Base-by-base conservation (phyloP, 116 monocot species). In the Phalaenopsis hybrid region DNA sequence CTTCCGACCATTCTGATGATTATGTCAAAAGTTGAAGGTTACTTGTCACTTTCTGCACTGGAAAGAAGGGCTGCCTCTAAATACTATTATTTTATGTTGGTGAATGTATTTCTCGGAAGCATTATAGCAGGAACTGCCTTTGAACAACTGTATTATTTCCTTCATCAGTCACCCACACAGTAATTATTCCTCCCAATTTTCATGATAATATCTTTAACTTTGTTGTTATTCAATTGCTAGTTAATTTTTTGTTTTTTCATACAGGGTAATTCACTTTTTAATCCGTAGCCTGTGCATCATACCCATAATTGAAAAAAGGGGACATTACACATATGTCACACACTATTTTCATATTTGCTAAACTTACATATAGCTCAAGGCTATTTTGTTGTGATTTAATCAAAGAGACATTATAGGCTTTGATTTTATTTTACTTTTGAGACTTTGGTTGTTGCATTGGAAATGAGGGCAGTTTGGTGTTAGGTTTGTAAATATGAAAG, bases 1-100 rank as follows among this genome's bases (percentile, higher is more conserved):
- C 90, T 94, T 68, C 94, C 94, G 58, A 79, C 83, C 20, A 82
- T 94, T 81, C 82, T 94, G 49, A 70, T 94, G 78, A 80, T 91
- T 18, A 87, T 94, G 94, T 94, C 94, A 79, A 94, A 94, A 81
- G 45, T 90, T 28, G 94, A 94, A 94, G 94, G 94, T 51, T 86
- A 92, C 78, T 67, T 88, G 20, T 90, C 94, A 58, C 44, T 89
- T 46, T 94, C 94, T 28, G 84, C 90, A 17, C 73, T 94, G 49
- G 94, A 94, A 87, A 87, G 94, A 81, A 90, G 84, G 79, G 76
- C 92, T 72, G 92, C 94, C 34, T 80, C 87, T n/a, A 92, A 90
- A 86, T 94, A 92, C 84, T 94, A 94, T 68, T 94, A 94, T 74
- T 94, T 94, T 74, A 94, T 94, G 88, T 52, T 94, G 18, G 87